Evolutionary conservation across 2,329 filamentous ascomycete genomes (phyloP).

Genomic region (Sporothrix humicola): DNA sequence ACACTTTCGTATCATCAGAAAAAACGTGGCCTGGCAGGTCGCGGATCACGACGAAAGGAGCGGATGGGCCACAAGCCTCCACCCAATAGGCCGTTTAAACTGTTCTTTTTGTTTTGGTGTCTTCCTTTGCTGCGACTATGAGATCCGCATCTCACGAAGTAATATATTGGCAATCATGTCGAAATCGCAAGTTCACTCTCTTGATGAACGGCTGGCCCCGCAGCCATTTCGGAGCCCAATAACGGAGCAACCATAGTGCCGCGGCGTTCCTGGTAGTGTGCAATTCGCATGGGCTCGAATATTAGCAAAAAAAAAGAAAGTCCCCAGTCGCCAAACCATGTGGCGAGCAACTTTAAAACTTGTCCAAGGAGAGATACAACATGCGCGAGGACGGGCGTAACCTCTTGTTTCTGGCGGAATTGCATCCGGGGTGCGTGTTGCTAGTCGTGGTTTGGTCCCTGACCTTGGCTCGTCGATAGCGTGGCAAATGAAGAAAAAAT

Average conservation of each 20-base stretch:
- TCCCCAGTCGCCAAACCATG: not conserved
- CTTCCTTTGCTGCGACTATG: not conserved
- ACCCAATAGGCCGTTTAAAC: not conserved
- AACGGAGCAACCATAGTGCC: not conserved
- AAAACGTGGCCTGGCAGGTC: constrained; percentile 4
- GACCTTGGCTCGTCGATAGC: constrained; percentile 5
- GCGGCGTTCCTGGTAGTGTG: not conserved
- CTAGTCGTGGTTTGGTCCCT: not conserved
- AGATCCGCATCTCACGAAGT: not conserved
- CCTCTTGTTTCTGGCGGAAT: not conserved
- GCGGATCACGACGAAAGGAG: constrained; percentile 5
- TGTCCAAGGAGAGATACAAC: constrained; percentile 24
- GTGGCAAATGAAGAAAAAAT: not conserved
- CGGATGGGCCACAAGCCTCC: not conserved
- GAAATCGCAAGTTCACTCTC: not conserved
- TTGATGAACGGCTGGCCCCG: not conserved
- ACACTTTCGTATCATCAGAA: not conserved
- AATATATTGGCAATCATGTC: not conserved
- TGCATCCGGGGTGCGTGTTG: constrained; percentile 21
- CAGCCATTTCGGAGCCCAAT: not conserved
- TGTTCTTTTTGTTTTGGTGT: not conserved
- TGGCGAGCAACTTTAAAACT: constrained; percentile 18
- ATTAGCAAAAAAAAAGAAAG: constrained; percentile 15
- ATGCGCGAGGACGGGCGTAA: not conserved
- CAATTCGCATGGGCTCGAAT: not conserved